Evolutionary conservation across 306 rosid genomes (phyloP).

Genomic region (Lotus japonicus): DNA sequence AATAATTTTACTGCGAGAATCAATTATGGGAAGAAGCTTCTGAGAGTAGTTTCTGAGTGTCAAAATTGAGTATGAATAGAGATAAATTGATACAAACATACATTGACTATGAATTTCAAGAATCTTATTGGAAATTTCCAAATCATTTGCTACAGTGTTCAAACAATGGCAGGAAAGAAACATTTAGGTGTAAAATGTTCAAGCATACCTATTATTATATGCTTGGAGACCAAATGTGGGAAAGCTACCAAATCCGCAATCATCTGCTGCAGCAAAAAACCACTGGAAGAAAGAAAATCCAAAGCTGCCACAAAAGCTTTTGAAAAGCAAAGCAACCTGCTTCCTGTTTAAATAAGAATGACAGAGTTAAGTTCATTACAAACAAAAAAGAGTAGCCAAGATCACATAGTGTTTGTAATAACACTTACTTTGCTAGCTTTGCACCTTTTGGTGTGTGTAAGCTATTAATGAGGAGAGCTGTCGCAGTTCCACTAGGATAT

Average conservation of each 20-base stretch:
- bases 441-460: conserved; percentile 86
- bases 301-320: conserved; percentile 56
- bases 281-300: conserved; percentile 58
- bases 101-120: neutral
- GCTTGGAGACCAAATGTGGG: conserved; percentile 77
- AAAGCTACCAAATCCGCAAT: conserved; percentile 57
- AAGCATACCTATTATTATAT: conserved; percentile 27
- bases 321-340: conserved; percentile 58
- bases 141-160: neutral
- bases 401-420: neutral
- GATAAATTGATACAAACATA: too few relatives aligned
- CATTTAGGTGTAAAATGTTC: neutral
- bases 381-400: neutral
- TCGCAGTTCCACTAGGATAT: conserved; percentile 88
- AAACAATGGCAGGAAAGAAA: neutral
- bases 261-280: conserved; percentile 57
- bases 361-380: neutral
- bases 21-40: too few relatives aligned
- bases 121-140: neutral
- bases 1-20: neutral
- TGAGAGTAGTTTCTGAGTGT: too few relatives aligned
- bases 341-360: conserved; percentile 32
- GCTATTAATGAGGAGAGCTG: conserved; percentile 68
- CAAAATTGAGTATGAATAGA: too few relatives aligned
- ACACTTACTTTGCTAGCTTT: conserved; percentile 56